Base-by-base conservation (phyloP, 1,284 basidiomycete genomes). In the Tylopilus orsonianus region DNA sequence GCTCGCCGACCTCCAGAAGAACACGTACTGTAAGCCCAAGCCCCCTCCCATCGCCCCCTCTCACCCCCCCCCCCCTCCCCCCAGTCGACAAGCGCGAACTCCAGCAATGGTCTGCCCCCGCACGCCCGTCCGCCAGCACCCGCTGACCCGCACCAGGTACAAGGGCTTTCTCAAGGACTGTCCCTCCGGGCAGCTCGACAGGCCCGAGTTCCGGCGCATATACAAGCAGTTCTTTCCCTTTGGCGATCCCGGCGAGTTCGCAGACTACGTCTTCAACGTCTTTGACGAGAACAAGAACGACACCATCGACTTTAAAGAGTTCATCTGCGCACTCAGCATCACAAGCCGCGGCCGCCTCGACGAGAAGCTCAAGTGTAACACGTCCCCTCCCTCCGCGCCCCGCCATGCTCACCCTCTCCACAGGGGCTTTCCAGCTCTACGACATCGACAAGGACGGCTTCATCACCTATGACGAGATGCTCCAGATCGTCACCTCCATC, bases 141-240 rank as follows among this genome's bases (percentile, higher is more conserved):
- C 41, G 27, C 54, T 50, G 44, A 55, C 56, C 24, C 45, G 32
- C 16, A 42, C 51, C 67, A 94, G 90, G 93, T 97, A 98, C 80
- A 98, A 98, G 72, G 96, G 96, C 41, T 99, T 98, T 75, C 83
- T 96, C 66, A 98, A 96, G 73, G 97, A 99, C 73, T 99, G 97
- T 70, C 97, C 97, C 0, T 91, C 93, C 5, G 97, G 97, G 37
- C 90, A 94, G 61, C 84, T 99, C 59, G 92, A 98, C 80, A 97
- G 94, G 79, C 78, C 84, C 47, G 96, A 97, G 70, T 99, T 99
- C 72, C 83, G 89, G 65, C 88, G 91, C 69, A 99, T 99, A 79
- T 99, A 99, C 82, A 94, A 96, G 68, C 96, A 99, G 69, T 97
- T 99, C 87, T 98, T 98, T 79, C 96, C 96, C 20, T 99, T 99